Base-by-base conservation (phyloP, 176 grass and related monocot species). In the Chloris gayana region DNA sequence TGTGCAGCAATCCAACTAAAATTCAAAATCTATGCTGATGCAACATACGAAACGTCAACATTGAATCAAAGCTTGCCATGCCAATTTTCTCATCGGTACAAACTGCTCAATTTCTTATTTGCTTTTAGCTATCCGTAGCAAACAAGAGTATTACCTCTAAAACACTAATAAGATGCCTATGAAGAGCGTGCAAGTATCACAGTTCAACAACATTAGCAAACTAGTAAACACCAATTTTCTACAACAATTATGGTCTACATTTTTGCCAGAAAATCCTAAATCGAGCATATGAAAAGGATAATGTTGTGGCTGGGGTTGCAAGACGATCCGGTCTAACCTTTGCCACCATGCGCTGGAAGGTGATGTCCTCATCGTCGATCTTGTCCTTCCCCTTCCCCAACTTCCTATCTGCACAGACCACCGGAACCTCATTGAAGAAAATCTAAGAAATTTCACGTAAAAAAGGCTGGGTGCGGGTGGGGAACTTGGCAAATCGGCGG, bases 291-390 rank as follows among this genome's bases (percentile, higher is more conserved):
- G 19, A 56, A 64, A 69, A 57, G 8, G 9, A 33, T 53, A 67
- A 27, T 75, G 54, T 8, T 33, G 11, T 47, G 22, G 41, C 18
- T 44, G 81, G 42, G 34, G n/a, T 69, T 81, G 78, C 62, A 82
- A 88, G 82, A 80, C 88, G 83, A 92, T 89, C 78, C 71, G 82
- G 87, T 88, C 89, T 95, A 98, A 98, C 96, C 92, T 93, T 98
- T 77, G 96, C 89, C 19, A 98, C 96, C 96, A 95, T 98, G 61
- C 96, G 92, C 57, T 98, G 96, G 90, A 98, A 98, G 72, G 96
- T 98, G 75, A 95, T 73, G 78, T 98, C 96, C 72, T 98, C 96
- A 78, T 93, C 90, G 64, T 98, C 96, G 22, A 98, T 91, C 90
- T 93, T 97, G 51, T 97, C 94, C 80, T 97, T 98, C 27, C 96